Evolutionary conservation across 208 protist species (phyloP).

Genomic region (Wallacemonas collosoma): DNA sequence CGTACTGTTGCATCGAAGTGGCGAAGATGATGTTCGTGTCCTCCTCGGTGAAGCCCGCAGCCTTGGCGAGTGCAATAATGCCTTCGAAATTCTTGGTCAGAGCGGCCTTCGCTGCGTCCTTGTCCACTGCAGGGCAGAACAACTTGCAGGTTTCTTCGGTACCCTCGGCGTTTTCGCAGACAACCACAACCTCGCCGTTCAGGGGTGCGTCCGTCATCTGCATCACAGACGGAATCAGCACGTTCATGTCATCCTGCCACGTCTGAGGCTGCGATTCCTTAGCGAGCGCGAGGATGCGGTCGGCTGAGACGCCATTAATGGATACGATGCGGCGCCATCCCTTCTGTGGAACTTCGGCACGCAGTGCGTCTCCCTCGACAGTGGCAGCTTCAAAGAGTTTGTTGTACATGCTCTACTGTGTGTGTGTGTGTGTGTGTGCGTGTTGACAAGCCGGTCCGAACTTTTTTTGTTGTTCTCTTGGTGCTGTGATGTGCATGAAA

Average conservation of each 20-base stretch:
- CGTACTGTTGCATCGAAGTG: slow-evolving; percentile 25
- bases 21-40: slow-evolving; percentile 39
- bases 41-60: slow-evolving; percentile 34
- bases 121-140: slow-evolving; percentile 14
- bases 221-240: slow-evolving; percentile 32
- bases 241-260: slow-evolving; percentile 26
- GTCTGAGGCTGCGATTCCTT: slow-evolving; percentile 20
- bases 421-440: neutral
- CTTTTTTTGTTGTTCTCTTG: no score
- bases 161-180: slow-evolving; percentile 23
- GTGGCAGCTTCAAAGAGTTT: slow-evolving; percentile 25
- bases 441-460: neutral
- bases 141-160: slow-evolving; percentile 25
- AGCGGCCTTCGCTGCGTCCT: slow-evolving; percentile 17
- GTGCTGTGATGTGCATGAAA: no score
- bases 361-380: slow-evolving; percentile 21
- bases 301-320: slow-evolving; percentile 30
- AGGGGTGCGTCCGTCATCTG: slow-evolving; percentile 35
- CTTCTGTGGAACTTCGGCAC: slow-evolving; percentile 25
- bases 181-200: slow-evolving; percentile 23
- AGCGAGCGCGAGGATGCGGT: slow-evolving; percentile 27
- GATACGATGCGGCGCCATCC: slow-evolving; percentile 29
- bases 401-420: slow-evolving; percentile 20
- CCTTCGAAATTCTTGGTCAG: slow-evolving; percentile 48
- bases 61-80: slow-evolving; percentile 47